phyloP scores from a whole-genome alignment of 495 filamentous ascomycete species.

The Gamarada debralockiae region DNA sequence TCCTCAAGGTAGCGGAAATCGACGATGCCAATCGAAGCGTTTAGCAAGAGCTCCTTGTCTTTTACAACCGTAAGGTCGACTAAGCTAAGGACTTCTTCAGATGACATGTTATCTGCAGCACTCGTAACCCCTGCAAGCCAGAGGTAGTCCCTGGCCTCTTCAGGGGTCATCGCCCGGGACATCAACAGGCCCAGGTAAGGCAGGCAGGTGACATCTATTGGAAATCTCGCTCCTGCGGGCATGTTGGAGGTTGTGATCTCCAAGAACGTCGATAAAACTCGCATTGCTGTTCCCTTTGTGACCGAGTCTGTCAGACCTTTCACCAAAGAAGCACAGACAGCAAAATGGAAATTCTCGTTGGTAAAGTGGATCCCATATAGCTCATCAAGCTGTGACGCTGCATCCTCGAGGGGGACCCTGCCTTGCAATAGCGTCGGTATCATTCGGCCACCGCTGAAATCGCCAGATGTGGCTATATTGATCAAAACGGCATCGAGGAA shows the following conservation, averaged over 20 bases:
- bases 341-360: conserved; percentile 59
- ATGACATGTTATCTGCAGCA: conserved; percentile 23
- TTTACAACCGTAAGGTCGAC: conserved; percentile 40
- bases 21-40: conserved; percentile 50
- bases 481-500: conserved; percentile 59
- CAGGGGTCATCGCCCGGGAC: conserved; percentile 37
- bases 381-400: conserved; percentile 52
- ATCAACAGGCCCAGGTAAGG: conserved; percentile 50
- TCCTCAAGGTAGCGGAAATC: conserved; percentile 55
- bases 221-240: conserved; percentile 15
- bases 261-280: conserved; percentile 54
- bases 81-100: conserved; percentile 29
- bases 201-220: conserved; percentile 33
- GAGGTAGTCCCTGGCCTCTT: conserved; percentile 47
- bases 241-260: conserved; percentile 47
- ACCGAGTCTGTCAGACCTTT: conserved; percentile 56
- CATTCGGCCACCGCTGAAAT: conserved; percentile 55
- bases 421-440: conserved; percentile 53
- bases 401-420: conserved; percentile 50
- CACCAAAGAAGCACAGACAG: conserved; percentile 54
- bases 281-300: conserved; percentile 50
- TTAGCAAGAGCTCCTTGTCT: conserved; percentile 53
- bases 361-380: conserved; percentile 60
- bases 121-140: conserved; percentile 39
- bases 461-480: conserved; percentile 52